These are phyloP conservation scores for Termitomyces sp. DNA, from an alignment of 768 basidiomycete species.

Conservation along the genomic window DNA sequence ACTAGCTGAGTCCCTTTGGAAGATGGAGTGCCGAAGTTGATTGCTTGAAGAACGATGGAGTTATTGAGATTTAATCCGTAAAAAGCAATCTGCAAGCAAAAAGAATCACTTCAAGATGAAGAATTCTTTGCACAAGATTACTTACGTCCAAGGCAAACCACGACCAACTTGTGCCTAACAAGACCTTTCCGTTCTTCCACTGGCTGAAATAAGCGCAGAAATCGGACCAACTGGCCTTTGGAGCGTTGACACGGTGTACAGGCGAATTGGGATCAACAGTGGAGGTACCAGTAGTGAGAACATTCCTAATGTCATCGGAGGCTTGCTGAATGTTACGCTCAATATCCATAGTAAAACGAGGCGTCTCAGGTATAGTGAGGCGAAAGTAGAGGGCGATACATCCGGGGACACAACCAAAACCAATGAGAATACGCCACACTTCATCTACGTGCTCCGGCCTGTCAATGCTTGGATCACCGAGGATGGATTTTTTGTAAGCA, in stretches of 20 bases:
- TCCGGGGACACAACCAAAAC: slow-evolving; percentile 81
- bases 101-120: background rate
- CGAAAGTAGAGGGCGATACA: slow-evolving; percentile 88
- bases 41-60: slow-evolving; percentile 64
- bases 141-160: slow-evolving; percentile 87
- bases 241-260: slow-evolving; percentile 58
- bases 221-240: slow-evolving; percentile 63
- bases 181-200: slow-evolving; percentile 75
- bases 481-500: slow-evolving; percentile 60
- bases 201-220: slow-evolving; percentile 64
- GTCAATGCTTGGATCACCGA: slow-evolving; percentile 33
- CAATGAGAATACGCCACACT: slow-evolving; percentile 86
- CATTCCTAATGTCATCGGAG: slow-evolving; percentile 63
- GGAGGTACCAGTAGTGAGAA: slow-evolving; percentile 47
- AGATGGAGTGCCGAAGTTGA: slow-evolving; percentile 58
- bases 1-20: slow-evolving; percentile 31
- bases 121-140: slow-evolving; percentile 1
- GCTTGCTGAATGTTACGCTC: slow-evolving; percentile 80
- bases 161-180: slow-evolving; percentile 76
- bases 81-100: slow-evolving; percentile 61
- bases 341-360: slow-evolving; percentile 89
- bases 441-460: slow-evolving; percentile 55
- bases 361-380: slow-evolving; percentile 88
- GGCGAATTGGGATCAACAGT: slow-evolving; percentile 49
- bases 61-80: slow-evolving; percentile 88